These are phyloP conservation scores for Alternaria panax DNA, from an alignment of 2,329 filamentous ascomycete species.

Conservation along the genomic window DNA sequence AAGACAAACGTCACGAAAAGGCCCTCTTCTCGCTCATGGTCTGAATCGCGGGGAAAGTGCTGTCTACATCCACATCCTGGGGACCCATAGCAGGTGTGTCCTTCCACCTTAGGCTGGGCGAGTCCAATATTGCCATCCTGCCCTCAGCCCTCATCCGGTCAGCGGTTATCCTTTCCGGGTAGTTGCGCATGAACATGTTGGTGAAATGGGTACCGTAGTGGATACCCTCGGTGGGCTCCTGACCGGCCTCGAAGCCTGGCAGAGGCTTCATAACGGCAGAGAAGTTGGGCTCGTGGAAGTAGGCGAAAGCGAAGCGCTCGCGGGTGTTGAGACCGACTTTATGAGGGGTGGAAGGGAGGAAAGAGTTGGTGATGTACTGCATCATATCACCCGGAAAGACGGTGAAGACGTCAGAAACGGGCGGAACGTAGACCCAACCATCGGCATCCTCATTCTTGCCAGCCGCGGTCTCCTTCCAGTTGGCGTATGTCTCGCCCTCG, in stretches of 20 bases:
- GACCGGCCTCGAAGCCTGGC: conserved; percentile 9
- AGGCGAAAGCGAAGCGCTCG: conserved; percentile 17
- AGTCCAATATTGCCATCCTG: conserved; percentile 10
- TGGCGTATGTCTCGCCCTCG: conserved; percentile 53
- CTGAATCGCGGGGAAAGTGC: background rate
- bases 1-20: background rate
- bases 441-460: conserved; percentile 56
- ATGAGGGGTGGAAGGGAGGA: conserved; percentile 15
- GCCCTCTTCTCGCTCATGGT: background rate
- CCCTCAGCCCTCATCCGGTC: conserved; percentile 7
- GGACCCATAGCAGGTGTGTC: background rate
- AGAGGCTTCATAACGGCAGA: conserved; percentile 15
- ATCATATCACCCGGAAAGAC: conserved; percentile 53
- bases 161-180: conserved; percentile 12
- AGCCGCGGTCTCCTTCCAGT: conserved; percentile 57
- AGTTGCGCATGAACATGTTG: conserved; percentile 20
- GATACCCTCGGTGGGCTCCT: conserved; percentile 8
- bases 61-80: background rate
- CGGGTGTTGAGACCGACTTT: conserved; percentile 18
- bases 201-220: conserved; percentile 17
- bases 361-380: conserved; percentile 20
- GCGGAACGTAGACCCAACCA: conserved; percentile 59
- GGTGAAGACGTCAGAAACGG: conserved; percentile 55
- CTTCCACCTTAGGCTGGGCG: conserved; percentile 7
- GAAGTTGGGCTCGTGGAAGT: conserved; percentile 19